Percentiles rank a stretch among this genome's conserved stretches.
Conservation (phyloP, 2,329 filamentous ascomycete genomes). For the Xylariales sp. region DNA sequence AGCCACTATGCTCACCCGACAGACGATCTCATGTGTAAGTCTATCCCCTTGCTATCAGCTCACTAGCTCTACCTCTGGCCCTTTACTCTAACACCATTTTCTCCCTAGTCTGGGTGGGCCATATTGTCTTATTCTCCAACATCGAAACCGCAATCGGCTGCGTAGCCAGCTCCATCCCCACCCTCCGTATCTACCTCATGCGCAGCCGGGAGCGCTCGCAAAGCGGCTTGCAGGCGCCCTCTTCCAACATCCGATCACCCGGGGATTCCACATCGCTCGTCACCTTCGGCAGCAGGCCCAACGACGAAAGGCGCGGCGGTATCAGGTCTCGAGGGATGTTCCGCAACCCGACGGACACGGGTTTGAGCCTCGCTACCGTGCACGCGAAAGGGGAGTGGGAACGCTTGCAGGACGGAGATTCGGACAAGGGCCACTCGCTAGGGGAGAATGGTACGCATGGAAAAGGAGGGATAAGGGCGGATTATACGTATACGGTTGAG, state of each 20-base stretch:
- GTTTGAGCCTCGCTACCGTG: constrained; percentile 11
- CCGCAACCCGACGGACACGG: constrained; percentile 13
- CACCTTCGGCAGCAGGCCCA: constrained; percentile 11
- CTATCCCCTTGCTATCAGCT: background rate
- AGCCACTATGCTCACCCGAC: constrained; percentile 5
- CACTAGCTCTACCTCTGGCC: background rate
- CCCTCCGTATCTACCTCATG: constrained; percentile 11
- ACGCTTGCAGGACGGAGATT: constrained; percentile 5
- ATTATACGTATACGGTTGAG: constrained; percentile 15
- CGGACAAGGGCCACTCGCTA: constrained; percentile 1
- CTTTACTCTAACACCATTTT: background rate
- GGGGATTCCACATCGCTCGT: constrained; percentile 3
- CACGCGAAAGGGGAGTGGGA: constrained; percentile 14
- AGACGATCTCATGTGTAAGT: constrained; percentile 13
- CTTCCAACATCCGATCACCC: background rate
- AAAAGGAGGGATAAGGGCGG: constrained; percentile 13
- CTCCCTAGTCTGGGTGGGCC: constrained; percentile 10
- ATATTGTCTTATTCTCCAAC: constrained; percentile 13
- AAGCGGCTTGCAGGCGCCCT: background rate
- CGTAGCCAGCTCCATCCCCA: constrained; percentile 13
- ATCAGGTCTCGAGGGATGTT: constrained; percentile 1
- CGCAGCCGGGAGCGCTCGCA: constrained; percentile 1
- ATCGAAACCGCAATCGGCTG: constrained; percentile 15
- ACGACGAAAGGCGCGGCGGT: background rate
- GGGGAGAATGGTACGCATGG: constrained; percentile 5